Evolutionary conservation across 1,284 basidiomycete species (phyloP), one percentile per base, ranked within the genome.

Genomic region (Stygiomarasmius scandens): DNA sequence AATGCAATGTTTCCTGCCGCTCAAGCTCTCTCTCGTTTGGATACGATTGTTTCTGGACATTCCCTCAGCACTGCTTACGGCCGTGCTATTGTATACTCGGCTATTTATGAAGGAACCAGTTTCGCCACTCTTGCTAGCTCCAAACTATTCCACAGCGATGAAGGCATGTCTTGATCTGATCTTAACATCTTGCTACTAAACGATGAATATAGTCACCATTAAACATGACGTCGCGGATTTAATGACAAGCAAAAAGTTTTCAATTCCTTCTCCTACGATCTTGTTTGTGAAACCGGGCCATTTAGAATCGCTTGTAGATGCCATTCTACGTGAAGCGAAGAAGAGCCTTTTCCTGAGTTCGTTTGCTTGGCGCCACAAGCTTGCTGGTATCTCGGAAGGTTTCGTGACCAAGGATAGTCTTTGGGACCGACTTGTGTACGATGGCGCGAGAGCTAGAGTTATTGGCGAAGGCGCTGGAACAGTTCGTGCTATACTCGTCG

Each of bases 371-470:
- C 79, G 88, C 27, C 91, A 93, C 71, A 93, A 93, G 67, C 61
- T 85, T 22, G 78, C 85, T 0, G 82, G 78, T 10, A 69, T 92
- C 6, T 67, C 74, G 1, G 86, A 90, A 62, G 90, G 91, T 9
- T 90, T 84, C 63, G 64, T 90, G 41, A 88, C 83, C 14, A 89
- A 85, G 65, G 86, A 90, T 54, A 87, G 87, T 60, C 71, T 92
- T 16, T 93, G 90, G 90, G 90, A 93, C 66, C 80, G 88, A 45
- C 72, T 87, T 14, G 81, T 91, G 24, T 88, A 91, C 65, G 85
- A 87, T 60, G 71, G 71, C 22, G 89, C 90, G 3, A 80, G 91
- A 44, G 78, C 77, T 25, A 71, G 74, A 59, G 79, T 85, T 5
- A 71, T 90, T 58, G 87, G 85, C 45, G 80, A 81, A 27, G 77